A percentile compares a stretch with the other conserved stretches of the same genome.
phyloP scores from a whole-genome alignment of 2,329 filamentous ascomycete genomes.

The Diaporthe sp. region DNA sequence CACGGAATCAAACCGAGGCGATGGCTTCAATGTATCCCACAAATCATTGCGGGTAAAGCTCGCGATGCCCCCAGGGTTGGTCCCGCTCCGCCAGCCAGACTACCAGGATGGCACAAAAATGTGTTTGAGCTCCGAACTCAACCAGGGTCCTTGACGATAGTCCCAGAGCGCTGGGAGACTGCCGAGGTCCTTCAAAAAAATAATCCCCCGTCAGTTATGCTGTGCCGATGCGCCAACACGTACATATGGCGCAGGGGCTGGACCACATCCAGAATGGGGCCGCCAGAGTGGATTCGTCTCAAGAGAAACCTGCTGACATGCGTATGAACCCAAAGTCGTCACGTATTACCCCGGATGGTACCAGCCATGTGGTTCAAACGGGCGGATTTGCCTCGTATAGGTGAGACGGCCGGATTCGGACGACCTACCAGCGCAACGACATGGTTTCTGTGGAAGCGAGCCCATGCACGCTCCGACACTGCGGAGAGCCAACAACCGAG shows the following conservation, averaged over 20 bases:
- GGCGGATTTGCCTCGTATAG: conserved; percentile 20
- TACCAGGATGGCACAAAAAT: neutral
- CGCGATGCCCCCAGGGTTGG: neutral
- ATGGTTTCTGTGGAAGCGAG: conserved; percentile 16
- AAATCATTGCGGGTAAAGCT: neutral
- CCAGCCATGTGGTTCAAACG: conserved; percentile 22
- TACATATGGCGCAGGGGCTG: conserved; percentile 21
- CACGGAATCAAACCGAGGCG: conserved; percentile 13
- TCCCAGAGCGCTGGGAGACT: conserved; percentile 18
- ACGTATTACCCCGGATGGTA: conserved; percentile 30
- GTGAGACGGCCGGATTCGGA: conserved; percentile 28
- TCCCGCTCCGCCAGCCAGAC: conserved; percentile 17
- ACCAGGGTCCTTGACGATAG: neutral
- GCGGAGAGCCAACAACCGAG: conserved; percentile 28
- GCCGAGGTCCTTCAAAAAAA: neutral
- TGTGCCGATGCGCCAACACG: neutral
- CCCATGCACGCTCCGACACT: conserved; percentile 3
- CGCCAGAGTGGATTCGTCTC: conserved; percentile 22
- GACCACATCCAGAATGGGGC: conserved; percentile 7
- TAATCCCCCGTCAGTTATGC: conserved; percentile 3
- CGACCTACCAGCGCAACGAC: conserved; percentile 4
- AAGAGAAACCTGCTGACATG: conserved; percentile 20
- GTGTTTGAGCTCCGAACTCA: neutral
- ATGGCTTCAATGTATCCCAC: conserved; percentile 2
- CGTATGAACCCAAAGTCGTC: neutral